A percentile compares a stretch with the other conserved stretches of the same genome.
Conservation (phyloP, 192 early-diverging fungal genomes). For the Podochytrium sp. region DNA sequence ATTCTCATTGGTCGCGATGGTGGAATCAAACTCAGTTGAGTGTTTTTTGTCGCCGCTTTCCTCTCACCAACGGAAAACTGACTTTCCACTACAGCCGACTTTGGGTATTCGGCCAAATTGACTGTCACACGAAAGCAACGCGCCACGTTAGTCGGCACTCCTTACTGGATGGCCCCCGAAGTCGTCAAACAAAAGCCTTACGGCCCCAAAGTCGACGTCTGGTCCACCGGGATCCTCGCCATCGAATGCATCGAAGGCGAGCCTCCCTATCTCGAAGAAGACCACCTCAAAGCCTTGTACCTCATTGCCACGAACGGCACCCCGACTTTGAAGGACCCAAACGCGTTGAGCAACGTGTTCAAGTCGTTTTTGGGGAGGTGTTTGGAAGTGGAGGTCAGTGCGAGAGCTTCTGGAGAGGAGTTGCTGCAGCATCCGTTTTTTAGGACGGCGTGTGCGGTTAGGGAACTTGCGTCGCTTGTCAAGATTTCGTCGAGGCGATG, state of each 20-base stretch:
- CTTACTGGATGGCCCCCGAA: slow-evolving; percentile 64
- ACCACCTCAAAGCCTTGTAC: slow-evolving; percentile 89
- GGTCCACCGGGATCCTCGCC: slow-evolving; percentile 95
- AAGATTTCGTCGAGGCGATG: slow-evolving; percentile 33
- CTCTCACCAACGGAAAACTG: neutral
- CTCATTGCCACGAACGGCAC: slow-evolving; percentile 95
- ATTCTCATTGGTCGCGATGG: slow-evolving; percentile 44
- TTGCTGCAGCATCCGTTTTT: slow-evolving; percentile 88
- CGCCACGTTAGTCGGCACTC: slow-evolving; percentile 53
- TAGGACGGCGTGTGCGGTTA: slow-evolving; percentile 73
- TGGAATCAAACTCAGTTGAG: slow-evolving; percentile 37
- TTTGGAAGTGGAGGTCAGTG: slow-evolving; percentile 83
- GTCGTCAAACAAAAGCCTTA: slow-evolving; percentile 64
- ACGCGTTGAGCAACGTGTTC: slow-evolving; percentile 74
- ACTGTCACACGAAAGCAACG: slow-evolving; percentile 78
- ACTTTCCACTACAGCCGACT: slow-evolving; percentile 65
- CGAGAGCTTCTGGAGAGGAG: slow-evolving; percentile 74
- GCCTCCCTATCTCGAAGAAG: slow-evolving; percentile 92
- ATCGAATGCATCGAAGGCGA: slow-evolving; percentile 97
- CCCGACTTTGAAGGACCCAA: slow-evolving; percentile 84
- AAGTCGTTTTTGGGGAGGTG: slow-evolving; percentile 85
- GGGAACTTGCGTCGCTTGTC: slow-evolving; percentile 81
- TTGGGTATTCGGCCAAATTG: slow-evolving; percentile 90
- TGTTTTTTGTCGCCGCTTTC: neutral
- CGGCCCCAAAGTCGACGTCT: slow-evolving; percentile 74